Base-by-base conservation (phyloP, 1,139 yeast species). In the Candida labiduridarum region DNA sequence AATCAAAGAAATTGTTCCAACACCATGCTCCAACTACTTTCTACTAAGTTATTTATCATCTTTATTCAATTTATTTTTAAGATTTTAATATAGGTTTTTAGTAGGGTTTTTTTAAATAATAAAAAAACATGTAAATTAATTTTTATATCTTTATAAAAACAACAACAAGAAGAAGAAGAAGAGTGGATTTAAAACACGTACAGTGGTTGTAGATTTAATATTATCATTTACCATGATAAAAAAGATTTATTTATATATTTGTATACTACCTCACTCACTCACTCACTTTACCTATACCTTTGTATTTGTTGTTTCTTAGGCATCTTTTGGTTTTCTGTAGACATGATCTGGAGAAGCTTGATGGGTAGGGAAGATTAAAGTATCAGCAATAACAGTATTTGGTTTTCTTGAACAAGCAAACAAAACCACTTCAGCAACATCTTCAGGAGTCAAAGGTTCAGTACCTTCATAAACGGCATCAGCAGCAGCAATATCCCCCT, bases 21-120 rank as follows among this genome's bases (percentile, higher is more conserved):
- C 82, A 90, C 81, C 86, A 87, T 82, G 87, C 96, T 80, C 98
- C 98, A 78, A 76, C 96, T 72, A 94, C 99, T 75, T 92, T 86
- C 88, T 90, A 91, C 89, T 91, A 89, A 68, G 62, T 59, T 39
- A 39, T 39, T 39, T 39, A 15, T 6, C 25, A 14, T 25, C 6
- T 36, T 19, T 36, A 36, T 14, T 36, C 12, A 9, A 15, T 15
- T 38, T 38, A 15, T 38, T 25, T 25, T 25, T 25, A 7, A 25
- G 29, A 25, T 25, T 25, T 25, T 25, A 25, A 25, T 25, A 25
- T 25, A 25, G 29, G 29, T 25, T 25, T 25, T 9, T 25, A 25
- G 29, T 25, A 25, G 22, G 41, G 41, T 38, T 35, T 16, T 18
- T 36, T 18, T 33, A 33, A n/a, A n/a, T n/a, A 30, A 11, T n/a